These are phyloP conservation scores for Lactarius sp. DNA, from an alignment of 768 basidiomycete species.

Conservation along the genomic window DNA sequence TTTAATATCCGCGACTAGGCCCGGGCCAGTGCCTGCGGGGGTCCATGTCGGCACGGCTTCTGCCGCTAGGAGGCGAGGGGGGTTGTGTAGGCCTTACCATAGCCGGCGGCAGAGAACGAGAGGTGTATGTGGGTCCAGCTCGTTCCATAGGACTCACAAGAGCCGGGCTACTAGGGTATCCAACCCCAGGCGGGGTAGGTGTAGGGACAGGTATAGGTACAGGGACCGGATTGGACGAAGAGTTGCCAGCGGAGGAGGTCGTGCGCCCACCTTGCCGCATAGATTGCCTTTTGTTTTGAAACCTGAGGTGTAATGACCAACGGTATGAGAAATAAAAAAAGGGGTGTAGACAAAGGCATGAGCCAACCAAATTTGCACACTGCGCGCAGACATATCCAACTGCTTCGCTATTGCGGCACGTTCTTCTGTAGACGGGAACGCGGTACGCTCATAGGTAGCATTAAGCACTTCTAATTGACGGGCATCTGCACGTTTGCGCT, in stretches of 20 bases:
- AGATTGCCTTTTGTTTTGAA: conserved; percentile 24
- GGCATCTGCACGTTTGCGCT: conserved; percentile 80
- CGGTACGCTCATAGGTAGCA: conserved; percentile 73
- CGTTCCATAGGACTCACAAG: conserved; percentile 19
- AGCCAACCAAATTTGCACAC: conserved; percentile 80
- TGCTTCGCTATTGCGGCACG: conserved; percentile 69
- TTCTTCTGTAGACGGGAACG: conserved; percentile 86
- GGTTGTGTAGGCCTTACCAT: conserved; percentile 15
- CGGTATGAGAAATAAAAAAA: conserved; percentile 1
- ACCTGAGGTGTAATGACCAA: conserved; percentile 12
- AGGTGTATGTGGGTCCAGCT: conserved; percentile 8
- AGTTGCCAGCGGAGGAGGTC: background rate
- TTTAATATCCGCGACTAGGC: conserved; percentile 21
- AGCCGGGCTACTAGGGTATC: background rate
- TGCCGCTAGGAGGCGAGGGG: conserved; percentile 22
- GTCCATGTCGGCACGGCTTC: conserved; percentile 13
- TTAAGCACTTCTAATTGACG: conserved; percentile 76
- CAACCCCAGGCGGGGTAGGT: background rate
- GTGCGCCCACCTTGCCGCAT: conserved; percentile 20
- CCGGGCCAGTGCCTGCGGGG: conserved; percentile 15
- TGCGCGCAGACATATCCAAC: conserved; percentile 78
- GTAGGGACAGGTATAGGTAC: background rate
- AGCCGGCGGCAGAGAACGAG: conserved; percentile 19
- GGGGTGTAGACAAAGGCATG: background rate
- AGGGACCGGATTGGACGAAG: background rate